Evolutionary conservation across 306 rosid genomes (phyloP), one percentile per base, ranked within the genome.

Genomic region (Sphenostylis stenocarpa): DNA sequence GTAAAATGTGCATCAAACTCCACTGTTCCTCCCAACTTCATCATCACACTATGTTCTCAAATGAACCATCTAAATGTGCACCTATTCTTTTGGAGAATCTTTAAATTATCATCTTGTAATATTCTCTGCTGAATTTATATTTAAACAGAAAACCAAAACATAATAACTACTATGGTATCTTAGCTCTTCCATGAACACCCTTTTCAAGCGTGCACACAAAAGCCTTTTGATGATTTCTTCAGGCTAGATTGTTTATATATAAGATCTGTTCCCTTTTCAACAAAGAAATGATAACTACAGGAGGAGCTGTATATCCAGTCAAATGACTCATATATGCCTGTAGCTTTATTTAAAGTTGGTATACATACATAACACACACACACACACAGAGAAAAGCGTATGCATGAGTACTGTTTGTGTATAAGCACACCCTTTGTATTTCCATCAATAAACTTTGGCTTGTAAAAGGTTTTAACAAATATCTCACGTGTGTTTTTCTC

Each of bases 31-130:
- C 60, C 57, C 47, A 12, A 36, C 6, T 78, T 73, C 72, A 78
- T 76, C 77, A 75, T 73, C 26, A 61, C 48, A 76, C 85, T 73
- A 44, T 33, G 31, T 31, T 72, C 56, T 73, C 60, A 67, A 64
- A 28, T 47, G 57, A 80, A 47, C 72, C 72, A 73, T 74, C 68
- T 62, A 74, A 78, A 65, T 51, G 43, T 43, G 48, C 57, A 70
- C 70, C 41, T 67, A 76, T 60, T 53, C 67, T 56, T 78, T 75
- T 28, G 86, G 83, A 76, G 86, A 65, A 79, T 73, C 83, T 79
- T 33, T 34, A 71, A 13, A 38, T 78, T 62, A 79, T 73, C 45
- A 36, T 12, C 55, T 17, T 66, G n/a, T 26, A 31, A 16, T 66
- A 70, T 44, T 31, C 44, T 24, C 47, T 58, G 28, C 73, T n/a